A percentile compares a stretch with the other conserved stretches of the same genome.
Conservation (phyloP, 2,329 filamentous ascomycete species). For the Pestalotiopsis fici region DNA sequence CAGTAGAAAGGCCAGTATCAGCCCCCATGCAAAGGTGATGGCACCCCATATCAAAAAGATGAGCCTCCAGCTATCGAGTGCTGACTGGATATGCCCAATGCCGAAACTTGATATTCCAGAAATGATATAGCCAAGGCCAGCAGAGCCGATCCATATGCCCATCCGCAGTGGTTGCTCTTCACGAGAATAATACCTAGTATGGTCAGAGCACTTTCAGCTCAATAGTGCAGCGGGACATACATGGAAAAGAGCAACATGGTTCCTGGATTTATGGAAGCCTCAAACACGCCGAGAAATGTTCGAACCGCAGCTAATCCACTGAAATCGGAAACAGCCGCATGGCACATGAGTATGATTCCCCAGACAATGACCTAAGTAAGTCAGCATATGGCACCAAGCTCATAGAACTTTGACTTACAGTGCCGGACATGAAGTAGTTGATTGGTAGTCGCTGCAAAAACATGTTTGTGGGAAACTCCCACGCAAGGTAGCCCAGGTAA, state of each 20-base stretch:
- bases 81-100: conserved; percentile 60
- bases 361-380: conserved; percentile 8
- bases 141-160: conserved; percentile 56
- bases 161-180: conserved; percentile 37
- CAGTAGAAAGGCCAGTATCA: conserved; percentile 57
- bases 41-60: conserved; percentile 67
- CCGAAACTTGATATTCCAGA: conserved; percentile 55
- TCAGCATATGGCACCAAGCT: neutral
- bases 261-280: conserved; percentile 32
- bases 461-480: conserved; percentile 28
- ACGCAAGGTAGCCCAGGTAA: conserved; percentile 46
- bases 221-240: neutral
- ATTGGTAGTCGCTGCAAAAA: conserved; percentile 32
- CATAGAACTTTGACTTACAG: neutral
- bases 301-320: conserved; percentile 21
- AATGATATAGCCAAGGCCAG: conserved; percentile 59
- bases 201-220: neutral
- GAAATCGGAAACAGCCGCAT: conserved; percentile 19
- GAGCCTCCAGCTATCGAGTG: conserved; percentile 64
- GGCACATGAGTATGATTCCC: conserved; percentile 13
- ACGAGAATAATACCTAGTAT: conserved; percentile 30
- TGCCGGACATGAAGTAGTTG: conserved; percentile 15
- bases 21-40: conserved; percentile 60
- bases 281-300: conserved; percentile 30
- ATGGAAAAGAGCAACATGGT: conserved; percentile 38